These are phyloP conservation scores for Trichosanthes cucumerina DNA, from an alignment of 306 rosid genomes.

Conservation along the genomic window DNA sequence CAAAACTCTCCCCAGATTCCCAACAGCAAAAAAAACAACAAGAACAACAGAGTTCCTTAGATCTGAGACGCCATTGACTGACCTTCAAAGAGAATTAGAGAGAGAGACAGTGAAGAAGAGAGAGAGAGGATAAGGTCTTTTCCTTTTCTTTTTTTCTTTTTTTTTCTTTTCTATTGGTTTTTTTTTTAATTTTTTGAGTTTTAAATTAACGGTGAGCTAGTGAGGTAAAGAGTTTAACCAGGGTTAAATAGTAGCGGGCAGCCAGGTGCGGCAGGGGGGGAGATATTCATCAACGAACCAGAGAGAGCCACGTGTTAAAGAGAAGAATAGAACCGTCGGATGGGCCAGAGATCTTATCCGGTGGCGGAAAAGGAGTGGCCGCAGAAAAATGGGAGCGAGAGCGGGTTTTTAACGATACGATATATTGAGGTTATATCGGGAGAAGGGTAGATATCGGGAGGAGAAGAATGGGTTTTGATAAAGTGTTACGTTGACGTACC, in stretches of 20 bases:
- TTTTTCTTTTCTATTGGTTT: background rate
- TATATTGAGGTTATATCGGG: background rate
- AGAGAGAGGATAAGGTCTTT: conserved; percentile 48
- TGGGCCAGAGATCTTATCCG: conserved; percentile 49
- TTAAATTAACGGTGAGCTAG: conserved; percentile 8
- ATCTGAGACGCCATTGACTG: conserved; percentile 62
- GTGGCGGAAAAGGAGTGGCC: conserved; percentile 40
- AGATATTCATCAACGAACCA: background rate
- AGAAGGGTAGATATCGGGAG: background rate
- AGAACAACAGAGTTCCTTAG: conserved; percentile 21
- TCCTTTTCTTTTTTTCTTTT: background rate
- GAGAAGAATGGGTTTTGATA: conserved; percentile 12
- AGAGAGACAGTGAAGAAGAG: conserved; percentile 8
- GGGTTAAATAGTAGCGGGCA: conserved; percentile 43
- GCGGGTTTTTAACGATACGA: background rate
- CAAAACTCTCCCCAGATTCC: background rate
- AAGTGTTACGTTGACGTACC: conserved; percentile 37
- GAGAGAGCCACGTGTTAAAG: conserved; percentile 30
- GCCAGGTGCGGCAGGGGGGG: conserved; percentile 12
- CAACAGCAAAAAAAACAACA: background rate
- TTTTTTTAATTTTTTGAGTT: background rate
- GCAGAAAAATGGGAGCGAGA: conserved; percentile 55
- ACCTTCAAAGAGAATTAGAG: background rate
- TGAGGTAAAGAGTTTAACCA: conserved; percentile 50
- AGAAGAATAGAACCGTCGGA: conserved; percentile 26